These are phyloP conservation scores for Mycosphaerella sp. DNA, from an alignment of 2,329 filamentous ascomycete species.

Conservation along the genomic window DNA sequence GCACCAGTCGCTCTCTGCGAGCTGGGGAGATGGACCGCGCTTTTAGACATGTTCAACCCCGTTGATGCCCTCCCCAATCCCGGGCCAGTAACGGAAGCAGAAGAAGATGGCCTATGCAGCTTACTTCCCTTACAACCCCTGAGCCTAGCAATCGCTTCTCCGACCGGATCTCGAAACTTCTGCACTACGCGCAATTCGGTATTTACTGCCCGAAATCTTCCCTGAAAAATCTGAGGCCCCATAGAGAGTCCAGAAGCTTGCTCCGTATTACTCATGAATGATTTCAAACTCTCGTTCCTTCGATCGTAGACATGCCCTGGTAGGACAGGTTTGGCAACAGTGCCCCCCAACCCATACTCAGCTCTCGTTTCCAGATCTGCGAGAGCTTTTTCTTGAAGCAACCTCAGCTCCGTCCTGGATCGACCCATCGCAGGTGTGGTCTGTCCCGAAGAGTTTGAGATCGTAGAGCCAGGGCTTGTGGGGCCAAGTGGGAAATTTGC, in stretches of 20 bases:
- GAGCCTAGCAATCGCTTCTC: slow-evolving; percentile 29
- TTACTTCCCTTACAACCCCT: slow-evolving; percentile 22
- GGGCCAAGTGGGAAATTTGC: slow-evolving; percentile 21
- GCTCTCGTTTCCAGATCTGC: slow-evolving; percentile 29
- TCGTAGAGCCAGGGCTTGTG: slow-evolving; percentile 28
- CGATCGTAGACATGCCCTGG: slow-evolving; percentile 32
- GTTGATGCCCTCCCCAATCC: slow-evolving; percentile 8
- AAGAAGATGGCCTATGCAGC: slow-evolving; percentile 13
- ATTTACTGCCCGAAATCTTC: slow-evolving; percentile 33
- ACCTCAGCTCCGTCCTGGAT: slow-evolving; percentile 30
- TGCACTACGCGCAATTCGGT: slow-evolving; percentile 33
- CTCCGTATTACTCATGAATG: slow-evolving; percentile 24
- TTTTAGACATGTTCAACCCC: slow-evolving; percentile 21
- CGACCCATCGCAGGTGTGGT: slow-evolving; percentile 30
- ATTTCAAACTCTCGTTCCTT: slow-evolving; percentile 32
- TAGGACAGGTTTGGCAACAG: slow-evolving; percentile 22
- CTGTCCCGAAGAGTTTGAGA: slow-evolving; percentile 28
- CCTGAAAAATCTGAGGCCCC: slow-evolving; percentile 33
- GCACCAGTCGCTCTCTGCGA: slow-evolving; percentile 11
- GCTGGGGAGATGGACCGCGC: slow-evolving; percentile 20
- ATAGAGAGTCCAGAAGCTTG: slow-evolving; percentile 20
- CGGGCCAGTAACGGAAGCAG: not conserved
- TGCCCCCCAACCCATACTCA: slow-evolving; percentile 6
- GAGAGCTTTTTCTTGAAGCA: slow-evolving; percentile 32
- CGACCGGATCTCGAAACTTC: slow-evolving; percentile 31